Evolutionary conservation across 2,329 filamentous ascomycete species (phyloP), one percentile per base, ranked within the genome.

Genomic region (Fusarium sororula): DNA sequence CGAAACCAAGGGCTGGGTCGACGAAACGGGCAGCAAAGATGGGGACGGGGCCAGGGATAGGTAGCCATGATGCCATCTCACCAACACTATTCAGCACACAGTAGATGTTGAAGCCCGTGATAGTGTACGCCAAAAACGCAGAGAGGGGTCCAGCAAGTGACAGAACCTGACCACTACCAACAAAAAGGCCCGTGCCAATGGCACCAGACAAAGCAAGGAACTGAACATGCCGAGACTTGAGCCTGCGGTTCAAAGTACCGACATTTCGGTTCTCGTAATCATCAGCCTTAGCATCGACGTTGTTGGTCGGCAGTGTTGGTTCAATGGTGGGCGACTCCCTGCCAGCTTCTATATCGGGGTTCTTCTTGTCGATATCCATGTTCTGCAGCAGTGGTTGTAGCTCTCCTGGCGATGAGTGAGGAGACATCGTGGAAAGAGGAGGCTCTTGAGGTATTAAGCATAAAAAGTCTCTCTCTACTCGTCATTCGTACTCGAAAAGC

Each of bases 161-260:
- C 20, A 72, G 42, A 11, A 58, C 66, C 7, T 61, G 63, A 13
- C 69, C 69, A 6, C 63, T 68, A 24, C 69, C 69, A 28, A 59
- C 68, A 15, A 72, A 72, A 8, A 72, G 69, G 24, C 69, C 69
- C 15, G 69, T 72, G 14, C 69, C 69, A 22, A 72, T 72, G n/a
- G 68, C 67, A 38, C 67, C 63, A n/a, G 68, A 70, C 14, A 72
- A 41, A n/a, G 89, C 89, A 42, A 91, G 82, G 80, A 91, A 90
- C 75, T 90, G 89, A 45, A 90, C 89, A 72, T 90, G 89, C 41
- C 89, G 84, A 76, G 86, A 88, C 81, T 90, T 90, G 44, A 71
- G 68, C n/a, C 32, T 71, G 11, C 68, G 68, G 55, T 71, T 66
- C 22, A 71, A 45, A 44, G 68, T 71, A 35, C 68, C 68, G 67